Evolutionary conservation across 371 early-diverging fungal genomes (phyloP).

Genomic region (Zychaea mexicana): DNA sequence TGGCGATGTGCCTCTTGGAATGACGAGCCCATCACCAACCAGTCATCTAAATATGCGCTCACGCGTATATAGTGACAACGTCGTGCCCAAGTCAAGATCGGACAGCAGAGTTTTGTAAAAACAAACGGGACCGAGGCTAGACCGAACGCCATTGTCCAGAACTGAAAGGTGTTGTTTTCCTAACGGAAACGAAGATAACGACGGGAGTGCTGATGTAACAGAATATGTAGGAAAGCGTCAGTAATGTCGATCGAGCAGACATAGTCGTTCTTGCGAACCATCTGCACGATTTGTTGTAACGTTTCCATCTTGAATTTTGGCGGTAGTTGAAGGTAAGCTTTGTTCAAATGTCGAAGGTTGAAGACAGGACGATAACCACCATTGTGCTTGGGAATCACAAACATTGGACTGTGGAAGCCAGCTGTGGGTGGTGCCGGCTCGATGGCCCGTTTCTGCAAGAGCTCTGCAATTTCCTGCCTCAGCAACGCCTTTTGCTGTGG

Average conservation of each 20-base stretch:
- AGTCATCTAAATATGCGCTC: slow-evolving; percentile 31
- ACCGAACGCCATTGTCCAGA: slow-evolving; percentile 32
- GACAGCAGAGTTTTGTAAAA: slow-evolving; percentile 30
- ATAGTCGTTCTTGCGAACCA: slow-evolving; percentile 23
- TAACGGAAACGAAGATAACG: slow-evolving; percentile 24
- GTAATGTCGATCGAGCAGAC: slow-evolving; percentile 12
- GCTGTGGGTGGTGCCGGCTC: slow-evolving; percentile 6
- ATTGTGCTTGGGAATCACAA: slow-evolving; percentile 24
- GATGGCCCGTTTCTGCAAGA: slow-evolving; percentile 2
- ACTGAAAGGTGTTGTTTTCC: slow-evolving; percentile 25
- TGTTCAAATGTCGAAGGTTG: slow-evolving; percentile 27
- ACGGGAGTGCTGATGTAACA: slow-evolving; percentile 20
- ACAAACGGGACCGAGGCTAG: slow-evolving; percentile 29
- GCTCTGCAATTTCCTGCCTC: slow-evolving; percentile 3
- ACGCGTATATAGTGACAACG: slow-evolving; percentile 22
- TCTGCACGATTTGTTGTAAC: slow-evolving; percentile 10
- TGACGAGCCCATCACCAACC: slow-evolving; percentile 17
- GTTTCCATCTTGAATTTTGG: slow-evolving; percentile 33
- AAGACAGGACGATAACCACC: slow-evolving; percentile 22
- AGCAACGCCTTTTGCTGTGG: neutral
- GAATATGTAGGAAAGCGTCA: slow-evolving; percentile 24
- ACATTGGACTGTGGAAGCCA: slow-evolving; percentile 19
- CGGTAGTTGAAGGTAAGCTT: slow-evolving; percentile 3
- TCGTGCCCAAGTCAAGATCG: slow-evolving; percentile 30
- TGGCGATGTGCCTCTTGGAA: slow-evolving; percentile 6